Evolutionary conservation across 768 basidiomycete species (phyloP).

Genomic region (Xerocomellus chrysenteron): DNA sequence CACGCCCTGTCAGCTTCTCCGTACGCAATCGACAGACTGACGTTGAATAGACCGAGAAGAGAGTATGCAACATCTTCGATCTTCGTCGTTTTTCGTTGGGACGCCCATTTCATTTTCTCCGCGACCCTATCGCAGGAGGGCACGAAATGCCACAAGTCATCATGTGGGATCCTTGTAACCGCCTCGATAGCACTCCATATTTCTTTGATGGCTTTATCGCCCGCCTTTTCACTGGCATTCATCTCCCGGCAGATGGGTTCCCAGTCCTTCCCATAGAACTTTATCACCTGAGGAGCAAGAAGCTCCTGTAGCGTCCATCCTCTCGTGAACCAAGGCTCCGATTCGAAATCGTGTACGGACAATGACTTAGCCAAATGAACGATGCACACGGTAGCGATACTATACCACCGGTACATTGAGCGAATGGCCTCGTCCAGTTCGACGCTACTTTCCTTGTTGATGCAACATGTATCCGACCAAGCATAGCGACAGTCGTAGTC

Average conservation of each 20-base stretch:
- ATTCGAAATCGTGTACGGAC: conserved; percentile 5
- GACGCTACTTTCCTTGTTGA: conserved; percentile 27
- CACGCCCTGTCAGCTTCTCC: conserved; percentile 25
- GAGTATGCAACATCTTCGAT: conserved; percentile 25
- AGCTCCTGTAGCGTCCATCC: conserved; percentile 20
- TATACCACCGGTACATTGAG: conserved; percentile 30
- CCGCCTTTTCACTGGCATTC: background rate
- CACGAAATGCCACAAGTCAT: conserved; percentile 8
- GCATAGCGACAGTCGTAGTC: conserved; percentile 19
- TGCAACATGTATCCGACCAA: conserved; percentile 25
- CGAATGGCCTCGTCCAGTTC: conserved; percentile 30
- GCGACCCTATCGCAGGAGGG: conserved; percentile 9
- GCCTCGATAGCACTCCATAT: conserved; percentile 5
- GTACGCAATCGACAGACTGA: conserved; percentile 22
- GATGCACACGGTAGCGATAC: conserved; percentile 20
- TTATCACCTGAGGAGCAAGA: conserved; percentile 11
- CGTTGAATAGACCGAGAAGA: conserved; percentile 22
- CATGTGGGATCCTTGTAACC: conserved; percentile 13
- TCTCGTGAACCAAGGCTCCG: conserved; percentile 21
- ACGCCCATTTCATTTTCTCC: conserved; percentile 25
- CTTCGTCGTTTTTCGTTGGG: conserved; percentile 22
- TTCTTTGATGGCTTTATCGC: conserved; percentile 9
- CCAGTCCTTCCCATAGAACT: conserved; percentile 21
- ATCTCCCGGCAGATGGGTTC: conserved; percentile 5
- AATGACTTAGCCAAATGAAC: conserved; percentile 16